These are phyloP conservation scores for Eucalyptus tenuipes DNA, from an alignment of 345 rosid species.

Conservation along the genomic window DNA sequence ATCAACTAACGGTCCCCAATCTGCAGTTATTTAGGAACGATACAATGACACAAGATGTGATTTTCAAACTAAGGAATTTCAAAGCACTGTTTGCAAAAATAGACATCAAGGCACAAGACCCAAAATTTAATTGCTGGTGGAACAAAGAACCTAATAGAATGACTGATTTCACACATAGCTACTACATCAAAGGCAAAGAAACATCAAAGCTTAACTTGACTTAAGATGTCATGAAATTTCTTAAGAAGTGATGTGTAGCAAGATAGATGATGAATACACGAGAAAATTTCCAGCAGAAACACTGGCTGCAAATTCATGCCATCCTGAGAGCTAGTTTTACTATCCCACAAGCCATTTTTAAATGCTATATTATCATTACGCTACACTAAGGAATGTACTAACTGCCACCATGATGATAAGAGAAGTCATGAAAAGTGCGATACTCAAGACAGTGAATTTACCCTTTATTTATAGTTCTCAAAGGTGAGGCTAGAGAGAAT, in stretches of 20 bases:
- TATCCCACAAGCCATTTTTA: neutral
- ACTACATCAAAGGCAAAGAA: neutral
- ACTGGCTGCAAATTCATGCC: neutral
- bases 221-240: neutral
- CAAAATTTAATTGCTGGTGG: neutral
- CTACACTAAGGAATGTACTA: neutral
- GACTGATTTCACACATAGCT: neutral
- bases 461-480: neutral
- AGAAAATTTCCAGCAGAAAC: neutral
- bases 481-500: neutral
- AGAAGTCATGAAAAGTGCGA: neutral
- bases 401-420: neutral
- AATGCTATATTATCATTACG: neutral
- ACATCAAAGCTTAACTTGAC: neutral
- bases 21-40: slow-evolving; percentile 28
- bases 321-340: neutral
- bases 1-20: slow-evolving; percentile 90
- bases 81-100: neutral
- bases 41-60: neutral
- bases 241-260: neutral
- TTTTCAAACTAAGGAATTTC: neutral
- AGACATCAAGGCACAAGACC: neutral
- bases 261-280: neutral
- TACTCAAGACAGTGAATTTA: neutral
- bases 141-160: neutral